Percentiles rank a stretch among this genome's conserved stretches.
Conservation (phyloP, 2,329 filamentous ascomycete species). For the Pseudomassariella vexata region DNA sequence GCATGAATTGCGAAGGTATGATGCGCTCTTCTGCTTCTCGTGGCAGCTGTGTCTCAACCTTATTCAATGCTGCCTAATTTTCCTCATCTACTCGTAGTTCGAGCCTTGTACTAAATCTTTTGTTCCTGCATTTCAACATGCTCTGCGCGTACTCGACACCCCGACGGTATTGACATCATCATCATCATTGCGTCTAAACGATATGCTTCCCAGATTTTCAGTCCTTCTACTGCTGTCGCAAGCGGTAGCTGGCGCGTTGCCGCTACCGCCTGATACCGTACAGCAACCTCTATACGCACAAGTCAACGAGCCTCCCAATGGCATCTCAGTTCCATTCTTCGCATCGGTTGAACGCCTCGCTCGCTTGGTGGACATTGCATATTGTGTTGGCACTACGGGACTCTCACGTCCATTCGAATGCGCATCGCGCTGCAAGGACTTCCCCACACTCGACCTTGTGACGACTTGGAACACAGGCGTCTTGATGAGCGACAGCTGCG, state of each 20-base stretch:
- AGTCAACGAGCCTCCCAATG: constrained; percentile 9
- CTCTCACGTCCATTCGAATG: constrained; percentile 80
- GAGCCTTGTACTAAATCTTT: too few species aligned
- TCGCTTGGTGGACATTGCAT: constrained; percentile 89
- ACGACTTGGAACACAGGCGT: constrained; percentile 87
- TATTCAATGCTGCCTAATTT: too few species aligned
- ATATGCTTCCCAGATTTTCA: constrained; percentile 1
- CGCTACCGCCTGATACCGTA: constrained; percentile 1
- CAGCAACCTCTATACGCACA: neutral
- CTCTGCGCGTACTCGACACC: neutral
- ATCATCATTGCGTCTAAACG: constrained; percentile 1
- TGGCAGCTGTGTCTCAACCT: too few species aligned
- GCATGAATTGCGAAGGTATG: too few species aligned
- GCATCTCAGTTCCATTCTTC: constrained; percentile 62
- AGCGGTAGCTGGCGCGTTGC: neutral
- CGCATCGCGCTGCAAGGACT: constrained; percentile 77
- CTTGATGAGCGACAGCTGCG: constrained; percentile 83
- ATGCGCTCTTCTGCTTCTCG: too few species aligned
- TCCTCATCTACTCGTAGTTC: too few species aligned
- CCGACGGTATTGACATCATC: constrained; percentile 7
- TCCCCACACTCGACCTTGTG: constrained; percentile 71
- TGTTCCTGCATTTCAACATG: neutral
- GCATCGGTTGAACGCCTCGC: constrained; percentile 78
- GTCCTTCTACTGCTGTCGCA: constrained; percentile 1
- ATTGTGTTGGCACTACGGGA: constrained; percentile 84